Evolutionary conservation across 768 basidiomycete species (phyloP), one percentile per base, ranked within the genome.

Genomic region (Dacryopinax spathularia): DNA sequence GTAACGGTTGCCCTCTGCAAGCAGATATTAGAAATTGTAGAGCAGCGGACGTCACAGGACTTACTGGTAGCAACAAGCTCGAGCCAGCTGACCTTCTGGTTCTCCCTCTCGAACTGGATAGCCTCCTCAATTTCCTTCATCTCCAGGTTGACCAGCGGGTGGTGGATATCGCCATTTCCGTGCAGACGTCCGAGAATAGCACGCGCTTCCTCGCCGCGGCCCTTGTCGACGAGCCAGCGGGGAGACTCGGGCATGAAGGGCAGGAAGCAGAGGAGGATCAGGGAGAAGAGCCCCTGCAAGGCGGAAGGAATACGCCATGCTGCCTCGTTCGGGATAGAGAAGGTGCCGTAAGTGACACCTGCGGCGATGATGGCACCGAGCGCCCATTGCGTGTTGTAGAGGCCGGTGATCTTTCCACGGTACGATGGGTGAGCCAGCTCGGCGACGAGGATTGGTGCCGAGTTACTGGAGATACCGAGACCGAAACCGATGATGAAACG

Each of bases 291-390:
- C 34, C 62, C 64, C 29, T 65, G 64, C 33, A 85, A 76, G 37
- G 82, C 69, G 16, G 84, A 81, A 0, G 84, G 85, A 27, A 86
- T 84, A n/a, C 85, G 78, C 85, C 85, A 86, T 12, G 81, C 82
- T 83, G 83, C 84, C 67, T 82, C 78, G 56, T 67, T 44, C 16
- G 18, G 25, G 36, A 63, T 63, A 6, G 62, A 35, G 60, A 63
- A 60, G 29, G 48, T 20, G 13, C 43, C 43, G 29, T 37, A 64
- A 4, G 22, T 62, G 20, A 56, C 20, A 41, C 33, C 56, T 18
- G 37, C 82, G 81, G 65, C 65, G 13, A 63, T 36, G 33, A 66
- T 66, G 1, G 62, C 48, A 5, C 65, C 65, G 27, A 66, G 59
- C 18, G 63, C 63, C 34, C 37, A 66, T n/a, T 41, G 43, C 13